Base-by-base conservation (phyloP, 352 stramenopile genomes). In the Globisporangium recalcitrans region DNA sequence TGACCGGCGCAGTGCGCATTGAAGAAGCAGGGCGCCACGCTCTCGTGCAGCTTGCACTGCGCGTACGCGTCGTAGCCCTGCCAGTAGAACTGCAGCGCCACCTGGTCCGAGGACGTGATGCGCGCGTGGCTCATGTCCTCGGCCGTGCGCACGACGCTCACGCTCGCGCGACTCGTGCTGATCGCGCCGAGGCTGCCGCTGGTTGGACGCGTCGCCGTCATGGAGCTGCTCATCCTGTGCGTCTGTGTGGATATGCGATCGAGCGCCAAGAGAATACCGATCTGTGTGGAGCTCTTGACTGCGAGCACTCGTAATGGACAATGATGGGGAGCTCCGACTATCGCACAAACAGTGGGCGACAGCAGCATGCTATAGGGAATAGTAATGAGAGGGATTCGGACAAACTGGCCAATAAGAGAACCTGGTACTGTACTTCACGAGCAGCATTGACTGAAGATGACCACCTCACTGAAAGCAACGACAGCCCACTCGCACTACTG, bases 51-150 rank as follows among this genome's bases (percentile, higher is more conserved):
- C 60, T 71, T 75, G 55, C 69, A 80, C 22, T 73, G 64, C 31
- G 82, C 75, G 59, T 85, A 87, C 22, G 79, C 75, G 54, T 85
- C 77, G 58, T 85, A 85, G 24, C 79, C 77, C 57, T 88, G 79
- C 77, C 79, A 88, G 66, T 82, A 88, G 42, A 88, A 75, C 62
- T 87, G 79, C 49, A 88, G 61, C 34, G 79, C 75, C 13, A 85
- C 52, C 19, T 80, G 73, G 71, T 85, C 75, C 31, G 60, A 77
- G 8, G 75, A 87, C 46, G 69, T 84, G 40, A 78, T 44, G 42
- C 56, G 62, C 34, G 53, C 60, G 60, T 62, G 52, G 31, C 31
- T 21, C 27, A 62, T 42, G 52, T 66, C 61, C 40, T 66, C 61
- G n/a, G 61, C 61, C 14, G 61, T 62, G 52, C 61, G 61, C 60